Conservation (phyloP, 139 green algal species). For the Micractinium conductrix region DNA sequence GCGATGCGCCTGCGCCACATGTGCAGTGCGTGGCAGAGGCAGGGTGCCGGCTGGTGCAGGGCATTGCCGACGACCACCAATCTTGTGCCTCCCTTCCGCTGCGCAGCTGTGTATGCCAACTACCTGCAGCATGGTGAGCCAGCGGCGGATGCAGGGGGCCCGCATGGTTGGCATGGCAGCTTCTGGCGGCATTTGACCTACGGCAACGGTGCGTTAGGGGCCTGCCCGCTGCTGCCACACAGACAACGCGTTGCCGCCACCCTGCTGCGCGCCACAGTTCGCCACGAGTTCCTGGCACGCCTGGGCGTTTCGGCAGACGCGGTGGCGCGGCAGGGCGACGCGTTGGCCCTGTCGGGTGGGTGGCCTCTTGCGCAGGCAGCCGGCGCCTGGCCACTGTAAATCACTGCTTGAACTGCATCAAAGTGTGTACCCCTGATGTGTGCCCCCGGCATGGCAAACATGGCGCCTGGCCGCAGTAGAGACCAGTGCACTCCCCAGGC, state of each 20-base stretch:
- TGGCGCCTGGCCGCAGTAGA: too few species aligned
- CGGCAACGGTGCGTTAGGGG: too few species aligned
- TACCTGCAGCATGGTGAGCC: slow-evolving; percentile 59
- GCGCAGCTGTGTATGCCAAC: slow-evolving; percentile 47
- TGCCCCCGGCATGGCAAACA: background rate
- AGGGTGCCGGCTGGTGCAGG: too few species aligned
- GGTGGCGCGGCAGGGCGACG: slow-evolving; percentile 51
- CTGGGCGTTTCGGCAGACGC: slow-evolving; percentile 49
- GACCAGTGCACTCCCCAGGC: too few species aligned
- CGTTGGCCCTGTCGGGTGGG: slow-evolving; percentile 49
- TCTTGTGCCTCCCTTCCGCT: too few species aligned
- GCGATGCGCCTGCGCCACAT: too few species aligned
- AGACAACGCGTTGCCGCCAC: too few species aligned
- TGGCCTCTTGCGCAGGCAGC: too few species aligned
- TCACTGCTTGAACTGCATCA: too few species aligned
- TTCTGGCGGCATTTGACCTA: background rate
- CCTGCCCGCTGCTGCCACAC: background rate
- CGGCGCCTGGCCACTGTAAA: too few species aligned
- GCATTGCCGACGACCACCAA: background rate
- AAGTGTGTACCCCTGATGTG: background rate
- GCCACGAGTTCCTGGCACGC: slow-evolving; percentile 54
- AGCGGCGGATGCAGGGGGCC: background rate
- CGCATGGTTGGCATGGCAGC: background rate
- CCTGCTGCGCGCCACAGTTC: slow-evolving; percentile 17
- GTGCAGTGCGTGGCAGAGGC: too few species aligned